Evolutionary conservation across 225 moss, liverwort and hornwort species (phyloP).

Genomic region (Pleurozium schreberi): DNA sequence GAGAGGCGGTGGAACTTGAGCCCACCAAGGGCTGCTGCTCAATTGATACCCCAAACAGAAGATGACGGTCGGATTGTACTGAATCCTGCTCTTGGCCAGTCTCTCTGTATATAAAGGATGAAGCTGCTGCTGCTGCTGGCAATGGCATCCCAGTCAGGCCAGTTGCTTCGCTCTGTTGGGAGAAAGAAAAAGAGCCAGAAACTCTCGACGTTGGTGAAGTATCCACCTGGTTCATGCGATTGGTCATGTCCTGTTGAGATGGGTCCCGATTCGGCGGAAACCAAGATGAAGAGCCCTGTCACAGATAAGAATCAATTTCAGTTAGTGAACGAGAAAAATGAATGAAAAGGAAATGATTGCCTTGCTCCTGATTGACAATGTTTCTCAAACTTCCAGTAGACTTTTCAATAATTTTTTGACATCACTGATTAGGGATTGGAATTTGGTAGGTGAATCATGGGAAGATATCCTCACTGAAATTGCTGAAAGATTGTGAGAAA

Average conservation of each 20-base stretch:
- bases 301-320: background rate
- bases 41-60: slow-evolving; percentile 83
- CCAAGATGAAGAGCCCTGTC: slow-evolving; percentile 41
- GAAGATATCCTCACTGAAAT: background rate
- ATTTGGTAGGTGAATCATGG: background rate
- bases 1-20: slow-evolving; percentile 15
- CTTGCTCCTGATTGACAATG: background rate
- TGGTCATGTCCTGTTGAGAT: slow-evolving; percentile 10
- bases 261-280: slow-evolving; percentile 7
- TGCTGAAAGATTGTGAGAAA: background rate
- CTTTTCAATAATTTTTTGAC: background rate
- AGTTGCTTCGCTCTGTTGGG: slow-evolving; percentile 30
- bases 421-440: background rate
- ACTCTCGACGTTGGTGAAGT: slow-evolving; percentile 36
- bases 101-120: slow-evolving; percentile 55
- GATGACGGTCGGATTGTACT: slow-evolving; percentile 67
- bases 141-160: slow-evolving; percentile 40
- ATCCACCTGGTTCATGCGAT: slow-evolving; percentile 27
- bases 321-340: background rate
- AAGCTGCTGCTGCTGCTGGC: slow-evolving; percentile 1
- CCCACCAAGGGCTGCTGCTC: slow-evolving; percentile 47
- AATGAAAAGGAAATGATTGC: background rate
- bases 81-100: slow-evolving; percentile 72
- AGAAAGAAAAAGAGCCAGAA: slow-evolving; percentile 16
- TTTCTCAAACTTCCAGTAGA: background rate